phyloP scores from a whole-genome alignment of 2,329 filamentous ascomycete species.

The Aspergillus candidus region DNA sequence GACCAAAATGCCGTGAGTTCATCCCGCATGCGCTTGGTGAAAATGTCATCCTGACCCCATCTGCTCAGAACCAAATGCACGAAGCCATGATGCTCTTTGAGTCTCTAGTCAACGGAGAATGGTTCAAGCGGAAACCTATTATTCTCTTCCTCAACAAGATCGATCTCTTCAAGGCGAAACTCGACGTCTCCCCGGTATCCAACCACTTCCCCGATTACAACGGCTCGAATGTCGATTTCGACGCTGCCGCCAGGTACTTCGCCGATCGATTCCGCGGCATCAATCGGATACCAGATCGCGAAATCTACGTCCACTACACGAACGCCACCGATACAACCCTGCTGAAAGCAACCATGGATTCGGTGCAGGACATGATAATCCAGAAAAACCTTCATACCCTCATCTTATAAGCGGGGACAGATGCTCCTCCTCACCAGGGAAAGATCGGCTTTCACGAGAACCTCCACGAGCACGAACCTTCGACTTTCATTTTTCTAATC shows the following conservation, averaged over 20 bases:
- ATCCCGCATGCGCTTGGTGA: background rate
- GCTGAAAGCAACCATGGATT: constrained; percentile 79
- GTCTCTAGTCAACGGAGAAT: constrained; percentile 77
- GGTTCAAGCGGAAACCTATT: constrained; percentile 75
- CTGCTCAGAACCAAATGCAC: constrained; percentile 81
- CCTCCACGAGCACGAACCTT: constrained; percentile 13
- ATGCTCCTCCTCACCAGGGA: background rate
- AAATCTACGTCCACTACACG: constrained; percentile 55
- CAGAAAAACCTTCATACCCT: constrained; percentile 75
- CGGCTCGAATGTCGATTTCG: constrained; percentile 64
- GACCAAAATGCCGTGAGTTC: constrained; percentile 87
- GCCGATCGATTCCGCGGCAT: constrained; percentile 73
- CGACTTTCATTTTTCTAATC: constrained; percentile 16
- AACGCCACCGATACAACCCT: constrained; percentile 64
- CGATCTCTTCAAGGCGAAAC: constrained; percentile 75
- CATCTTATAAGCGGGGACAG: constrained; percentile 50
- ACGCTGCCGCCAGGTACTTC: constrained; percentile 73
- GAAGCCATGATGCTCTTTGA: constrained; percentile 83
- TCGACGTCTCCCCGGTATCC: constrained; percentile 63
- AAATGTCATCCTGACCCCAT: constrained; percentile 10
- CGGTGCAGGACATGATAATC: constrained; percentile 82
- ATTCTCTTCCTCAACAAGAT: constrained; percentile 87
- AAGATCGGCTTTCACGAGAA: constrained; percentile 14
- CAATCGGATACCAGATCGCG: constrained; percentile 56
- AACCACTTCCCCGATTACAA: constrained; percentile 74